Evolutionary conservation across 768 basidiomycete genomes (phyloP).

Genomic region (Mrakia blollopis): DNA sequence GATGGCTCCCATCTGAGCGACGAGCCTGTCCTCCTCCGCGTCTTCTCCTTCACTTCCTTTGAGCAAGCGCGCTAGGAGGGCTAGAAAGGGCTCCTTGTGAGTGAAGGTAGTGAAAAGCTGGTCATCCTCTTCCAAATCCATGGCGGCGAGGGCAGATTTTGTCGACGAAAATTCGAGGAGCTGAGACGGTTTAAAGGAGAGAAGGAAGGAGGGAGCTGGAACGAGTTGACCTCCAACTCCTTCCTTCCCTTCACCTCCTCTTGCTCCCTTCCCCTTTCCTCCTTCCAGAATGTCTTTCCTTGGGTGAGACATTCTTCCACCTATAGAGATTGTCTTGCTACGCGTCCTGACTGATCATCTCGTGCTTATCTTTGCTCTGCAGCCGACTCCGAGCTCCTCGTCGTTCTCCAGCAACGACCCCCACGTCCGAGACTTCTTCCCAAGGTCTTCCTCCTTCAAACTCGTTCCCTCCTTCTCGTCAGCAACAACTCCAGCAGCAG

Average conservation of each 20-base stretch:
- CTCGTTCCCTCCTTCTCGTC: slow-evolving; percentile 7
- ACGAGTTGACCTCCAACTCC: background rate
- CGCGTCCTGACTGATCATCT: background rate
- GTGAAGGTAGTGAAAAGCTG: slow-evolving; percentile 16
- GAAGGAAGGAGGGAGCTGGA: background rate
- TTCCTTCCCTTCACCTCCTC: background rate
- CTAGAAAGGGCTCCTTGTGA: slow-evolving; percentile 16
- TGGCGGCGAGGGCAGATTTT: background rate
- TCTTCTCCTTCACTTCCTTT: background rate
- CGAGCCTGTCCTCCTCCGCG: slow-evolving; percentile 39
- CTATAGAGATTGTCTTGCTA: background rate
- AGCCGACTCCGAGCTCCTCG: slow-evolving; percentile 45
- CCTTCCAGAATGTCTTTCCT: slow-evolving; percentile 21
- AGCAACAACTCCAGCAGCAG: slow-evolving; percentile 21
- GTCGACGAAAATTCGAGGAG: background rate
- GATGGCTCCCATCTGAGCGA: slow-evolving; percentile 40
- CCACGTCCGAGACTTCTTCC: background rate
- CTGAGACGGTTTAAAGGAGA: background rate
- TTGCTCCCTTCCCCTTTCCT: background rate
- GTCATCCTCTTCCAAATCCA: slow-evolving; percentile 28
- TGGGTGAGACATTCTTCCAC: background rate
- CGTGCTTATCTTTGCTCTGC: background rate
- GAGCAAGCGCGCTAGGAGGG: slow-evolving; percentile 7
- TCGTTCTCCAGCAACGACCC: slow-evolving; percentile 38
- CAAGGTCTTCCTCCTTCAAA: slow-evolving; percentile 8